Base-by-base conservation (phyloP, 2,329 filamentous ascomycete genomes). In the Xylariaceae sp. region DNA sequence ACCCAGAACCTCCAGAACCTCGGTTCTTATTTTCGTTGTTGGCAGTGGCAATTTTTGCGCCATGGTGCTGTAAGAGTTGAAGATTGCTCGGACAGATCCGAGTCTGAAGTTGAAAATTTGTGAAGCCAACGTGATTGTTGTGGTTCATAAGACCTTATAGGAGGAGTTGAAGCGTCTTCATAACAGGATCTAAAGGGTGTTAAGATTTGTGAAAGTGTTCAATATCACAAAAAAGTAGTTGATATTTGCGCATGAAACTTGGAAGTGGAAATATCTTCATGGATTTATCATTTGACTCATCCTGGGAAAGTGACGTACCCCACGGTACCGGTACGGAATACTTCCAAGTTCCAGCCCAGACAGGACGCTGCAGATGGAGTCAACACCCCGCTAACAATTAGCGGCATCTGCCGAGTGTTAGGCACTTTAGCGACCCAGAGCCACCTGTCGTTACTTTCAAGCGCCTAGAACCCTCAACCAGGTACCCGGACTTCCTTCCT, bases 1-100 rank as follows among this genome's bases (percentile, higher is more conserved):
- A 13, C 64, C 65, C 9, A 58, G 39, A 0, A 72, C 64, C 50
- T 65, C 68, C 10, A 70, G 58, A 34, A 72, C 57, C 11, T 64
- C 60, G 0, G 71, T 73, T 35, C 13, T 60, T 58, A 64, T 56
- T 50, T 47, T 59, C 15, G 48, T 51, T 1, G 23, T 45, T 10
- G 57, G 55, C 35, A 6, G 18, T 15, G 69, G 67, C 48, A 70
- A 54, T 53, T 70, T 60, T 62, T 70, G 67, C 51, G 71, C 67
- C 71, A 73, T 73, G 57, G 65, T 67, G 57, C 65, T 66, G 66
- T 66, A 71, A 49, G 63, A 66, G 64, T 65, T 65, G 61, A 66
- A 57, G 51, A 62, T 56, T 64, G 63, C 67, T 65, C 69, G 65
- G 64, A 67, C 66, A 69, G 67, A 60, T 55, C 57, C 64, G 37